Base-by-base conservation (phyloP, 2,329 filamentous ascomycete species). In the Colletotrichum sansevieriae region DNA sequence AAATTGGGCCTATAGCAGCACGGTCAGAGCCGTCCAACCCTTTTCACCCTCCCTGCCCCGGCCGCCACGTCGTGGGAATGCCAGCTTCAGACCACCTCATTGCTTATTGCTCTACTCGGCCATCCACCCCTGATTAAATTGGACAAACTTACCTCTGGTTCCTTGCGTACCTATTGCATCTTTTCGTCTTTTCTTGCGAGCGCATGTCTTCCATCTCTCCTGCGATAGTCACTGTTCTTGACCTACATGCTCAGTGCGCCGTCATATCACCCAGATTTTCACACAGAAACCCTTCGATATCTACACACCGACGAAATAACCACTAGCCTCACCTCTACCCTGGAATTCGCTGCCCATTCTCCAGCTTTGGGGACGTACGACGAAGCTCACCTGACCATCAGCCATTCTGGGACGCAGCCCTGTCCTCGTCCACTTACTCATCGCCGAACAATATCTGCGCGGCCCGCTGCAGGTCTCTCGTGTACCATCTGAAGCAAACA, bases 21-120 rank as follows among this genome's bases (percentile, higher is more conserved):
- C 55, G 49, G 66, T 41, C 55, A 55, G 43, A 37, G 49, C 63
- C 54, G 46, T 51, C 43, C 47, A n/a, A 55, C 47, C 49, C 43
- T 49, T 65, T 68, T 29, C 46, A 58, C 65, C 55, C 66, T 69
- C 62, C 56, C 62, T 61, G 62, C 35, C 46, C 49, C 64, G 58
- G 33, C 51, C n/a, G 44, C 25, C 63, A 60, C 58, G 64, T 68
- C 67, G 67, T 63, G 67, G 64, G 52, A 70, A 70, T 56, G 67
- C 43, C 52, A 68, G 67, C 63, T 68, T 63, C 43, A 35, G 63
- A 63, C 67, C 51, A 68, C 57, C 41, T 63, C 63, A 49, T 39
- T 70, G 67, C 67, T 68, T 70, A 70, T 68, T 70, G 58, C 64
- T 68, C 25, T 44, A 25, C 33, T 47, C 44, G 63, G 57, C 57